Percentiles rank a stretch among this genome's conserved stretches.
phyloP scores from a whole-genome alignment of 148 eudicot species.

The Spergularia marina region DNA sequence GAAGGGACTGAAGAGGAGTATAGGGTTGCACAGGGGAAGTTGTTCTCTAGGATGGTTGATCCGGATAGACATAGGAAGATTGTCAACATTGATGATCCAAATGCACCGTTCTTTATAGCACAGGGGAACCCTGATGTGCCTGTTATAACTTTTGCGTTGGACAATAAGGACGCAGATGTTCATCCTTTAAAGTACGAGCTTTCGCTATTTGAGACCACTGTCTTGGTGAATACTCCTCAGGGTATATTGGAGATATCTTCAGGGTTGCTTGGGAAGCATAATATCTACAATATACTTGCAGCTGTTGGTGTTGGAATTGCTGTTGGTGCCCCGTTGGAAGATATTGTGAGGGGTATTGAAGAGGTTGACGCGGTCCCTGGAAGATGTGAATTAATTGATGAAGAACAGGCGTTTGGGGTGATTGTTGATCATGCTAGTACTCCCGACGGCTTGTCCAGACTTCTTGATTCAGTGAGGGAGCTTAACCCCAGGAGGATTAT shows the following conservation, averaged over 20 bases:
- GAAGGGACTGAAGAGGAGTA: constrained; percentile 74
- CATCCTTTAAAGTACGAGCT: constrained; percentile 80
- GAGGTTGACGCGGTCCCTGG: constrained; percentile 98
- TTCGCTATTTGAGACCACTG: constrained; percentile 93
- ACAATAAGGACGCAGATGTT: constrained; percentile 86
- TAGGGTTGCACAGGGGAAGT: constrained; percentile 54
- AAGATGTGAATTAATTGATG: constrained; percentile 94
- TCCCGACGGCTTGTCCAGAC: constrained; percentile 77
- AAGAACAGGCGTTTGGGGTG: constrained; percentile 98
- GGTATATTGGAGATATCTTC: constrained; percentile 97
- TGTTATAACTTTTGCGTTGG: constrained; percentile 79
- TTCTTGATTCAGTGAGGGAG: constrained; percentile 90
- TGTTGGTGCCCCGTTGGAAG: constrained; percentile 96
- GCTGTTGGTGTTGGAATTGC: constrained; percentile 95
- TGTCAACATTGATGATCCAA: constrained; percentile 84
- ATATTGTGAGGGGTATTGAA: constrained; percentile 96
- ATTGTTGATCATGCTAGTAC: constrained; percentile 87
- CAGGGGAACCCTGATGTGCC: constrained; percentile 87
- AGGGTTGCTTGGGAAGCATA: constrained; percentile 88
- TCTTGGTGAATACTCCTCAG: constrained; percentile 80
- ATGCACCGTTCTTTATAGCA: constrained; percentile 63
- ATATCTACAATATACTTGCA: constrained; percentile 86
- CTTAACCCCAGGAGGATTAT: constrained; percentile 81
- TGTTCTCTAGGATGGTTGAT: constrained; percentile 90
- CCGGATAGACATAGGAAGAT: constrained; percentile 86